Evolutionary conservation across 495 filamentous ascomycete genomes (phyloP).

Genomic region (Cercophora sp.): DNA sequence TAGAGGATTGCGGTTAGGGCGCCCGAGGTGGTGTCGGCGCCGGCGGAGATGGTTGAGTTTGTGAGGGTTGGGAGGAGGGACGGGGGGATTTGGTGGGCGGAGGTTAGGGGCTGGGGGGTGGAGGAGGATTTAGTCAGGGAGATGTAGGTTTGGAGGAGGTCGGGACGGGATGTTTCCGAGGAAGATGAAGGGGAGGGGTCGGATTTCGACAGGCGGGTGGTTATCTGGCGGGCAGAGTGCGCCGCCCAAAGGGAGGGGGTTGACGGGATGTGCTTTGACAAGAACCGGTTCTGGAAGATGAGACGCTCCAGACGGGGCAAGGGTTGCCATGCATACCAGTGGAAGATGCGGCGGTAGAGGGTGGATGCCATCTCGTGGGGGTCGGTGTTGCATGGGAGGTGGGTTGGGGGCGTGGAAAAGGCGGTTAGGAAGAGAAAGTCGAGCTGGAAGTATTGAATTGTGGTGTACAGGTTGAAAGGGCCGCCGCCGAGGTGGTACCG

Average conservation of each 20-base stretch:
- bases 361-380: slow-evolving; percentile 21
- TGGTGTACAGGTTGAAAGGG: slow-evolving; percentile 12
- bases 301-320: slow-evolving; percentile 24
- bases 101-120: slow-evolving; percentile 22
- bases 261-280: slow-evolving; percentile 11
- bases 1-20: slow-evolving; percentile 49
- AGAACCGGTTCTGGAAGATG: slow-evolving; percentile 26
- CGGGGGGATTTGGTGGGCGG: slow-evolving; percentile 28
- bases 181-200: neutral
- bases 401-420: slow-evolving; percentile 23
- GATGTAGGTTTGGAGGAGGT: slow-evolving; percentile 24
- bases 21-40: slow-evolving; percentile 53
- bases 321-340: slow-evolving; percentile 28
- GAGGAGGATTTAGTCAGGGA: no score
- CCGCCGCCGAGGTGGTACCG: slow-evolving; percentile 14
- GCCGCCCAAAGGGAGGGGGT: slow-evolving; percentile 12
- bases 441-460: slow-evolving; percentile 21
- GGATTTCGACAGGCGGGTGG: slow-evolving; percentile 14
- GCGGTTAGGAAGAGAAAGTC: slow-evolving; percentile 24
- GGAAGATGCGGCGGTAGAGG: slow-evolving; percentile 21
- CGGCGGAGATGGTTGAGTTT: slow-evolving; percentile 49
- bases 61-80: slow-evolving; percentile 35
- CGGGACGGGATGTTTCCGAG: neutral
- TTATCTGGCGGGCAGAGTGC: slow-evolving; percentile 14
- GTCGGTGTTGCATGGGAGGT: slow-evolving; percentile 21